phyloP scores from a whole-genome alignment of 2,329 filamentous ascomycete genomes.

The Colletotrichum kahawae region DNA sequence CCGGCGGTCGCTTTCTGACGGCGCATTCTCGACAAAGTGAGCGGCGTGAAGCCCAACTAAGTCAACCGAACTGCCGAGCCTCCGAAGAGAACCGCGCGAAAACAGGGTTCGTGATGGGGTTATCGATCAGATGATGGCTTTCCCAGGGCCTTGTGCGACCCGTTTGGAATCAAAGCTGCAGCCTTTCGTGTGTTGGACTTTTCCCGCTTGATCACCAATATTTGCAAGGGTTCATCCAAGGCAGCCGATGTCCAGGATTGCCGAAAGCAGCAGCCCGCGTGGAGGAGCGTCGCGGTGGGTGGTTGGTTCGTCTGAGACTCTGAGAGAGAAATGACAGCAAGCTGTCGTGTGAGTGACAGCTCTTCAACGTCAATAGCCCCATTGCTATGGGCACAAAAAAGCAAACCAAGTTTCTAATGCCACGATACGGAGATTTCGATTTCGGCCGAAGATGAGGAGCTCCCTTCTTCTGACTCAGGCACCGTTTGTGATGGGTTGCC shows the following conservation, averaged over 20 bases:
- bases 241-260: neutral
- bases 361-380: neutral
- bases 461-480: neutral
- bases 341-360: neutral
- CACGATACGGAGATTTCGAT: neutral
- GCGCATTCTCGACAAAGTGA: neutral
- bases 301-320: neutral
- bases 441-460: neutral
- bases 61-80: neutral
- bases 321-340: neutral
- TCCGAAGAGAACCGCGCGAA: neutral
- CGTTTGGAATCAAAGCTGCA: constrained; percentile 2
- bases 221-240: neutral
- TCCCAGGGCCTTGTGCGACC: neutral
- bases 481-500: neutral
- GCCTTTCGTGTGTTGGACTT: neutral
- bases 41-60: neutral
- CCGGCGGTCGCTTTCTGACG: neutral
- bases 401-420: neutral
- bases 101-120: constrained; percentile 19
- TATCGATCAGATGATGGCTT: constrained; percentile 17
- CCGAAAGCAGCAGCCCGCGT: neutral
- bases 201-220: neutral
- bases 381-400: neutral
- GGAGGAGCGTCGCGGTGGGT: neutral